Evolutionary conservation across 2,329 filamentous ascomycete species (phyloP), one percentile per base, ranked within the genome.

Genomic region (Mollisia scopiformis): DNA sequence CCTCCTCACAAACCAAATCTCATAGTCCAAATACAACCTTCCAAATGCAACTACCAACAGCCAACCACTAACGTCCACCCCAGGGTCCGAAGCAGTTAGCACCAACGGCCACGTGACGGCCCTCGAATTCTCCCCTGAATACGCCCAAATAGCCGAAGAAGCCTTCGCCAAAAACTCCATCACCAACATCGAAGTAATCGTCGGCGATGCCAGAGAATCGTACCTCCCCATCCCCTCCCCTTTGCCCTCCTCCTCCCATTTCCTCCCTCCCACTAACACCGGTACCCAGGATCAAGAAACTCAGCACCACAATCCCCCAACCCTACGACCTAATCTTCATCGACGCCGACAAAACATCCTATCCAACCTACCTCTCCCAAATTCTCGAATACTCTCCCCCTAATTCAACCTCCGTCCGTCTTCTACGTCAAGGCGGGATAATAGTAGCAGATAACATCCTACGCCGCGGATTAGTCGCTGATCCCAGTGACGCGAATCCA

Each of bases 361-460:
- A 84, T 67, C 77, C 79, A 0, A 69, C 67, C 6, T 84, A 84
- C 68, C 74, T 84, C 37, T 68, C 73, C 21, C 73, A 77, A 30
- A 77, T 84, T 56, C 74, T 84, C 14, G 74, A 73, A 19, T 68
- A 72, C 52, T 84, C 81, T 25, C 27, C 41, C 19, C 21, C 21
- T 46, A 14, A 25, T 27, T 25, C 19, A 11, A 19, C 19, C 19
- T 23, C 39, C 19, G 6, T 14, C 39, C 39, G 3, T 46, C 41
- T 23, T 4, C 21, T 8, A 16, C 8, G 3, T 25, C 21, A 47
- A 13, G 13, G 6, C 23, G 43, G 43, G 5, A 27, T 47, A 6
- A 80, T 86, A 61, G 73, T 85, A 14, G 82, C 80, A 1, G 84
- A 86, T 69, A 86, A 86, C 59, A 77, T 82, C 43, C 75, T 86